Evolutionary conservation across 2,329 filamentous ascomycete genomes (phyloP).

Genomic region (Aphanocladium album): DNA sequence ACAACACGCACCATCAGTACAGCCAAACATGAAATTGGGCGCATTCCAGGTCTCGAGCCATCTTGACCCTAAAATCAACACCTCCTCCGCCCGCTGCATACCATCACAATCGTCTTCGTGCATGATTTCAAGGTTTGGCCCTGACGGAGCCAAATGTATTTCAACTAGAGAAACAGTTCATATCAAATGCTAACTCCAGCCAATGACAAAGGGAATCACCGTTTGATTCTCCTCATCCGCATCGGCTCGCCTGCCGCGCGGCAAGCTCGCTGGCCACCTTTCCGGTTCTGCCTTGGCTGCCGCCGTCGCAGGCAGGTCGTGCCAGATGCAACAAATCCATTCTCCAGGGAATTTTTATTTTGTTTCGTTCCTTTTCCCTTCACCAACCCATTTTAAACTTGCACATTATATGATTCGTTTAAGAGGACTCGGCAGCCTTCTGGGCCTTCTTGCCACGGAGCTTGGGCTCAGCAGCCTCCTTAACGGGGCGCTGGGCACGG

Average conservation of each 20-base stretch:
- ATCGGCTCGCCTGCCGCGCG: neutral
- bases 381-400: neutral
- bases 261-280: neutral
- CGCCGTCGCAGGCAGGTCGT: neutral
- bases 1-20: too few relatives aligned
- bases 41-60: too few relatives aligned
- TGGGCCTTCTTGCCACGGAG: slow-evolving; percentile 73
- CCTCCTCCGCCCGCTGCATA: too few relatives aligned
- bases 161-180: slow-evolving; percentile 12
- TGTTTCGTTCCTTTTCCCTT: neutral
- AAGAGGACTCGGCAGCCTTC: slow-evolving; percentile 52
- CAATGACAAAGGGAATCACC: slow-evolving; percentile 15
- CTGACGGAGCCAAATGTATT: slow-evolving; percentile 4
- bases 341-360: neutral
- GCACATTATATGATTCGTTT: slow-evolving; percentile 4
- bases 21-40: too few relatives aligned
- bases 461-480: slow-evolving; percentile 70
- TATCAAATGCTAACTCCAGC: slow-evolving; percentile 19
- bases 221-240: slow-evolving; percentile 9
- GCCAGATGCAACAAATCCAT: neutral
- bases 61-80: too few relatives aligned
- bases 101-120: neutral
- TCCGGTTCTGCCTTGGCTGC: neutral
- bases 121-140: slow-evolving; percentile 1
- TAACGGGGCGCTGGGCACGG: slow-evolving; percentile 71